Evolutionary conservation across 345 rosid genomes (phyloP).

Genomic region (Microcos paniculata): DNA sequence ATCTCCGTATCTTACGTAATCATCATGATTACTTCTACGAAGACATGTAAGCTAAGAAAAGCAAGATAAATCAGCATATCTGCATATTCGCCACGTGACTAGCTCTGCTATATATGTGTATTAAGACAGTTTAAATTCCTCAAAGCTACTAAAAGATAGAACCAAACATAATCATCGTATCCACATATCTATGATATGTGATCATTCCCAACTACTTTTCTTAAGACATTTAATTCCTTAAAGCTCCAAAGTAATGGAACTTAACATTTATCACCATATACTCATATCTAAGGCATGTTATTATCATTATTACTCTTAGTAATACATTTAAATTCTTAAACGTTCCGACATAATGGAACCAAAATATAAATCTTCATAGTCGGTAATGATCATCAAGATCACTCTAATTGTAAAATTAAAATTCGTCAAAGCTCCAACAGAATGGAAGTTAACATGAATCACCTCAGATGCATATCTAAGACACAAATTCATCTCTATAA

Average conservation of each 20-base stretch:
- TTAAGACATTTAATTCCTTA: not conserved
- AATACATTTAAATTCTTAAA: not conserved
- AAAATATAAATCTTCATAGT: not conserved
- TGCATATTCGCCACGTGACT: not conserved
- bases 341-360: not conserved
- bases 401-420: not conserved
- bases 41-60: not conserved
- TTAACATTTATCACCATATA: not conserved
- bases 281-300: not conserved
- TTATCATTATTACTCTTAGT: not conserved
- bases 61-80: not conserved
- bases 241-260: not conserved
- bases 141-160: not conserved
- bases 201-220: not conserved
- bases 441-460: not conserved
- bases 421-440: not conserved
- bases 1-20: not conserved
- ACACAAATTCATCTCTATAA: not conserved
- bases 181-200: not conserved
- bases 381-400: not conserved
- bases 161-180: not conserved
- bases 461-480: not conserved
- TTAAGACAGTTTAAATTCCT: not conserved
- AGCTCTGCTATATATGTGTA: no score
- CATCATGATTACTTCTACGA: not conserved